Conservation (phyloP, 768 basidiomycete genomes). For the Boletus reticulatus region DNA sequence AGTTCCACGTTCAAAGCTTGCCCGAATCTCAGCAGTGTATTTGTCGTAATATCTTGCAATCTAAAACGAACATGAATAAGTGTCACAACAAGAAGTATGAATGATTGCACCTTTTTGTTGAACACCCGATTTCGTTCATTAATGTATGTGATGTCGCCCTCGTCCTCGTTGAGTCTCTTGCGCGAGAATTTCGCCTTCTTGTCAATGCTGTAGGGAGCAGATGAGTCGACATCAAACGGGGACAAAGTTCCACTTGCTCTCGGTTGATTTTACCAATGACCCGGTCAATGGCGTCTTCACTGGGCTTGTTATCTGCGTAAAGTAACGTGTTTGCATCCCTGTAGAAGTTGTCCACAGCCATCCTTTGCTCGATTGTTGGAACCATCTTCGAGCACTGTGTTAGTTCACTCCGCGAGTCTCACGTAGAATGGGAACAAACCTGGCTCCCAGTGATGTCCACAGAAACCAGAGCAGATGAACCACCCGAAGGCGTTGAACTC, state of each 20-base stretch:
- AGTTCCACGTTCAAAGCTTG: conserved; percentile 97
- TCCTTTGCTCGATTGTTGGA: conserved; percentile 57
- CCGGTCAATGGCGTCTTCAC: conserved; percentile 92
- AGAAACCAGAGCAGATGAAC: conserved; percentile 40
- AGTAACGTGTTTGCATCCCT: conserved; percentile 90
- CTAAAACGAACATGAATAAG: conserved; percentile 35
- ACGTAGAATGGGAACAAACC: conserved; percentile 30
- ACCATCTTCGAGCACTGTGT: conserved; percentile 38
- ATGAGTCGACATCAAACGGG: neutral
- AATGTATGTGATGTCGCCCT: conserved; percentile 98
- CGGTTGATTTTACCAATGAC: conserved; percentile 89
- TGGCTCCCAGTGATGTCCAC: conserved; percentile 51
- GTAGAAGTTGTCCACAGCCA: conserved; percentile 81
- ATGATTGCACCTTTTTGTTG: conserved; percentile 80
- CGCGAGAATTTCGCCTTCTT: conserved; percentile 88
- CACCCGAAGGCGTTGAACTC: conserved; percentile 29
- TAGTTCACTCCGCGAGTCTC: conserved; percentile 1
- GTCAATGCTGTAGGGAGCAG: conserved; percentile 58
- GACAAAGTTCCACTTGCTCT: conserved; percentile 60
- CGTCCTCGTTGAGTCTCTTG: conserved; percentile 86
- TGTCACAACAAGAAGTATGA: neutral
- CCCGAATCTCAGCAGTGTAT: conserved; percentile 93
- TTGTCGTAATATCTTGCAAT: conserved; percentile 96
- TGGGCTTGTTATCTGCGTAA: conserved; percentile 94
- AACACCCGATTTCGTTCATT: conserved; percentile 98